Percentiles rank a stretch among this genome's conserved stretches.
These are phyloP conservation scores for Pulveroboletus frians DNA, from an alignment of 768 basidiomycete species.

Conservation along the genomic window DNA sequence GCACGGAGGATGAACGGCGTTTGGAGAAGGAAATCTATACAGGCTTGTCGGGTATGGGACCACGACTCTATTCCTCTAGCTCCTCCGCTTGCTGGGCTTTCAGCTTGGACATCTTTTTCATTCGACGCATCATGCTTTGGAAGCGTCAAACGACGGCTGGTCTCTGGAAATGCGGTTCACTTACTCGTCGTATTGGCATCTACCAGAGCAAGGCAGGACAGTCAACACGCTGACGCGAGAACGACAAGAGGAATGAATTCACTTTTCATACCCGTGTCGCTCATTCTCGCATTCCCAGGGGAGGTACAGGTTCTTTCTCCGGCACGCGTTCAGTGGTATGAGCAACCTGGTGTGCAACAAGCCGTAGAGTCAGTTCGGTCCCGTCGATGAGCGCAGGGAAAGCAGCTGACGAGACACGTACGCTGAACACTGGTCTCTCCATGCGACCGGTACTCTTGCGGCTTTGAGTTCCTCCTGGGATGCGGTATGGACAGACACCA, in stretches of 20 bases:
- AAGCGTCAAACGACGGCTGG: neutral
- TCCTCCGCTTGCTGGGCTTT: conserved; percentile 47
- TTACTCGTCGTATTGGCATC: conserved; percentile 95
- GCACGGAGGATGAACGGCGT: neutral
- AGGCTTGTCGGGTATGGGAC: conserved; percentile 12
- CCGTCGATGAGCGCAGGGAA: neutral
- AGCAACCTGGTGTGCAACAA: conserved; percentile 50
- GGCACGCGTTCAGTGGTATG: conserved; percentile 83
- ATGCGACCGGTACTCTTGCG: conserved; percentile 68
- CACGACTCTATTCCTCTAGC: conserved; percentile 27
- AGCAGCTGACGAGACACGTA: conserved; percentile 37
- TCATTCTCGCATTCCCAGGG: conserved; percentile 96
- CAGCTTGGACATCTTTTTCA: conserved; percentile 77
- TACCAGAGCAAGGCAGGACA: conserved; percentile 24
- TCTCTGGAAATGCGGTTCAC: conserved; percentile 28
- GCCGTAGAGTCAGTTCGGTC: neutral
- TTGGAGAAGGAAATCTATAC: conserved; percentile 6
- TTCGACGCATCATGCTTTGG: conserved; percentile 76
- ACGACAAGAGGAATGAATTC: conserved; percentile 18
- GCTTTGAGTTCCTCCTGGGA: conserved; percentile 80
- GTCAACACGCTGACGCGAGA: conserved; percentile 6
- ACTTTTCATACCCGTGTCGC: conserved; percentile 83
- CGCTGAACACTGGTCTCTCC: conserved; percentile 91
- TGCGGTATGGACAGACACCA: conserved; percentile 73
- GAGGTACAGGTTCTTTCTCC: conserved; percentile 69